Evolutionary conservation across 1,284 basidiomycete genomes (phyloP).

Genomic region (Microbotryomycetes sp.): DNA sequence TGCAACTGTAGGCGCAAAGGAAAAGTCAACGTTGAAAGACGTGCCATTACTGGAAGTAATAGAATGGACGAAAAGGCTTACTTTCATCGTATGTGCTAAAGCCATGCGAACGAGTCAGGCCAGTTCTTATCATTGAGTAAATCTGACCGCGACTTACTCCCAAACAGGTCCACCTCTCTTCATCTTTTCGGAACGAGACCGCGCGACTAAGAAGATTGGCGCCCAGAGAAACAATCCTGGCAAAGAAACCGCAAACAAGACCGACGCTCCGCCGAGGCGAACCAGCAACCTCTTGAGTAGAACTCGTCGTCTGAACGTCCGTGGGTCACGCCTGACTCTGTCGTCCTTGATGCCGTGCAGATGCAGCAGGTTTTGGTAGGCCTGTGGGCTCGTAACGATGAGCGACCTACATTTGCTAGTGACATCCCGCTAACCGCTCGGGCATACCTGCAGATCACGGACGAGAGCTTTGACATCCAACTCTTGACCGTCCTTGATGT

Average conservation of each 20-base stretch:
- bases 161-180: constrained; percentile 26
- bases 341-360: constrained; percentile 64
- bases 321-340: constrained; percentile 55
- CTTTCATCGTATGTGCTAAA: neutral
- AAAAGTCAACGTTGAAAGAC: neutral
- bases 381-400: too few species aligned
- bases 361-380: constrained; percentile 49
- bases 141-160: constrained; percentile 17
- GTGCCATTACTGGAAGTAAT: neutral
- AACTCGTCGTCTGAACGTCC: constrained; percentile 48
- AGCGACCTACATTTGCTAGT: too few species aligned
- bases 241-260: constrained; percentile 62
- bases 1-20: constrained; percentile 50
- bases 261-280: constrained; percentile 55
- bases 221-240: constrained; percentile 76
- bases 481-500: neutral
- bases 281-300: constrained; percentile 59
- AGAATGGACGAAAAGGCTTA: neutral
- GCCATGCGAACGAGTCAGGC: neutral
- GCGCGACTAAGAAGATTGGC: constrained; percentile 60
- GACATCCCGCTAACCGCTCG: too few species aligned
- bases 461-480: neutral
- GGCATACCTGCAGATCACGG: neutral
- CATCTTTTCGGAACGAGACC: constrained; percentile 49
- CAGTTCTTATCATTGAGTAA: neutral